Conservation (phyloP, 2,329 filamentous ascomycete species). For the Cryphonectria naterciae region DNA sequence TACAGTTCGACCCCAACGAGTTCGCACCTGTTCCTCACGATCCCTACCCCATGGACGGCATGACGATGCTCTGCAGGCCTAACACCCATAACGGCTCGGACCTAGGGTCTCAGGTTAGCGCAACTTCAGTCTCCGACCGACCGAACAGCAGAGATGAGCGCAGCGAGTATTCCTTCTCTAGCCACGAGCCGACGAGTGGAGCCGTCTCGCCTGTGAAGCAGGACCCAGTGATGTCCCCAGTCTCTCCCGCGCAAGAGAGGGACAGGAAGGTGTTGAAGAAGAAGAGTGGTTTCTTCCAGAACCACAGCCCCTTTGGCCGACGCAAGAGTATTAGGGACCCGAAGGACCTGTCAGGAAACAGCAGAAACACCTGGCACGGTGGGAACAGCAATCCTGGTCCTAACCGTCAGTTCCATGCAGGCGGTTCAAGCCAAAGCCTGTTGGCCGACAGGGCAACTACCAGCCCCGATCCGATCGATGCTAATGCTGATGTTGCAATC, state of each 20-base stretch:
- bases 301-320: slow-evolving; percentile 81
- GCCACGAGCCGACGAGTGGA: slow-evolving; percentile 76
- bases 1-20: slow-evolving; percentile 58
- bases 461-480: slow-evolving; percentile 87
- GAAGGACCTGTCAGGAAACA: slow-evolving; percentile 60
- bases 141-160: slow-evolving; percentile 86
- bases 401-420: slow-evolving; percentile 46
- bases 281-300: slow-evolving; percentile 89
- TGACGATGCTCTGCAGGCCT: slow-evolving; percentile 94
- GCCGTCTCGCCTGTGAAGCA: slow-evolving; percentile 76
- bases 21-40: slow-evolving; percentile 81
- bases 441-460: slow-evolving; percentile 47
- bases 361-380: slow-evolving; percentile 65
- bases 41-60: slow-evolving; percentile 90
- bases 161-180: slow-evolving; percentile 90
- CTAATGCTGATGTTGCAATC: slow-evolving; percentile 87
- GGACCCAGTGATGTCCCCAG: slow-evolving; percentile 39
- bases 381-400: slow-evolving; percentile 30
- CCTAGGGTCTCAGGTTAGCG: slow-evolving; percentile 48
- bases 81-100: slow-evolving; percentile 67
- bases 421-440: slow-evolving; percentile 44
- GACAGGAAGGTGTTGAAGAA: slow-evolving; percentile 72
- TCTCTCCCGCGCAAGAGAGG: slow-evolving; percentile 50
- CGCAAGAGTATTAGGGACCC: slow-evolving; percentile 89
- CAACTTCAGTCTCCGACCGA: slow-evolving; percentile 60